Conservation (phyloP, 768 basidiomycete genomes). For the Sarcodon sp. region DNA sequence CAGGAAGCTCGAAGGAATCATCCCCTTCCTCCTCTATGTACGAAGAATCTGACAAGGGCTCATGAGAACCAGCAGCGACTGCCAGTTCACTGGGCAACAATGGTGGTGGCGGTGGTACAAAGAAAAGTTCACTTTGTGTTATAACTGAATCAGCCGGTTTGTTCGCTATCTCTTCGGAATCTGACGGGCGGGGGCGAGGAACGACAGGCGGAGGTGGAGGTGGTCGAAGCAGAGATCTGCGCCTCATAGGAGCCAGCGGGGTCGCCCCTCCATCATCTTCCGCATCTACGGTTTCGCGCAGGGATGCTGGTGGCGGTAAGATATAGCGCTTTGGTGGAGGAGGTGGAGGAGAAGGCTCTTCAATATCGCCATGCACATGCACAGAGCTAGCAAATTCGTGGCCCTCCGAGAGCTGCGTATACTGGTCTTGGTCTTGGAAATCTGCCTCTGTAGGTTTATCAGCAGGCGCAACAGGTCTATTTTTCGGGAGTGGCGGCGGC, state of each 20-base stretch:
- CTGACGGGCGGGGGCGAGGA: constrained; percentile 1
- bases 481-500: too few species aligned
- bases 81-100: constrained; percentile 6
- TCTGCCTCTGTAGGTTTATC: too few species aligned
- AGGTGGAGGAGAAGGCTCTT: not conserved
- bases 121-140: not conserved
- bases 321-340: not conserved
- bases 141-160: not conserved
- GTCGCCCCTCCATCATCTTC: constrained; percentile 1
- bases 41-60: not conserved
- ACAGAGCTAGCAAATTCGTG: not conserved
- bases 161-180: not conserved
- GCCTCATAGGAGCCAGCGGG: constrained; percentile 6
- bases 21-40: not conserved
- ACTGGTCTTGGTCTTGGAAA: too few species aligned
- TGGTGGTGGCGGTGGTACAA: not conserved
- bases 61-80: not conserved
- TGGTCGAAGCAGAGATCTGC: constrained; percentile 3
- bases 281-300: not conserved
- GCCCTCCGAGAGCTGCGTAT: not conserved
- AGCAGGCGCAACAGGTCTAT: too few species aligned
- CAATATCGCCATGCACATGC: not conserved
- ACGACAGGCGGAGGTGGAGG: constrained; percentile 4
- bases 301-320: constrained; percentile 2
- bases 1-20: not conserved